These are phyloP conservation scores for Aplosporella prunicola DNA, from an alignment of 2,329 filamentous ascomycete genomes.

Conservation along the genomic window DNA sequence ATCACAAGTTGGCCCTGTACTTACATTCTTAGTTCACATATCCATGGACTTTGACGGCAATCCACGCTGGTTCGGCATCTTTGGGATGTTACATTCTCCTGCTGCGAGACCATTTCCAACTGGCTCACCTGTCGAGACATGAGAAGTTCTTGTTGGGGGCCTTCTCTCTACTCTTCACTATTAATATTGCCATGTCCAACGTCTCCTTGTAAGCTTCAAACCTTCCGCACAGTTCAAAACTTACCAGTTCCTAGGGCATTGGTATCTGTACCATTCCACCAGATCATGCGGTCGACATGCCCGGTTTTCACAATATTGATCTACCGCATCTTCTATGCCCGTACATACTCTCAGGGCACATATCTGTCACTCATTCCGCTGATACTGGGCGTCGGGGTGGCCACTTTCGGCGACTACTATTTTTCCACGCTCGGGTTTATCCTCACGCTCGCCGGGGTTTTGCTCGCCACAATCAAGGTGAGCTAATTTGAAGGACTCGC, in stretches of 20 bases:
- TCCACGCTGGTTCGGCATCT: slow-evolving; percentile 49
- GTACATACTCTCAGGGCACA: slow-evolving; percentile 46
- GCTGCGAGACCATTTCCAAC: slow-evolving; percentile 43
- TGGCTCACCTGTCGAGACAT: slow-evolving; percentile 42
- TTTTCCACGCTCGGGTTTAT: slow-evolving; percentile 45
- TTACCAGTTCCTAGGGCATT: slow-evolving; percentile 20
- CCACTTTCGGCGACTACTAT: slow-evolving; percentile 54
- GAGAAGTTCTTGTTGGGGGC: slow-evolving; percentile 48
- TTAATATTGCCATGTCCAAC: slow-evolving; percentile 57
- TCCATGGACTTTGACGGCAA: slow-evolving; percentile 51
- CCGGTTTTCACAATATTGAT: slow-evolving; percentile 55
- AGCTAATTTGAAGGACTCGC: too few relatives aligned
- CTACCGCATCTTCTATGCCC: slow-evolving; percentile 47
- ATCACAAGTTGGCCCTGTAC: too few relatives aligned
- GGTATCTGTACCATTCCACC: slow-evolving; percentile 58
- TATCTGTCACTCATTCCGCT: slow-evolving; percentile 58
- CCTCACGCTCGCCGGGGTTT: slow-evolving; percentile 29
- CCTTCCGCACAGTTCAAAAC: not conserved
- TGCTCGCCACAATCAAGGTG: slow-evolving; percentile 38
- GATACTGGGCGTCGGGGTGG: slow-evolving; percentile 49
- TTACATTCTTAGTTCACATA: slow-evolving; percentile 48
- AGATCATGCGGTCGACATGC: slow-evolving; percentile 53
- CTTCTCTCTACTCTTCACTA: slow-evolving; percentile 53
- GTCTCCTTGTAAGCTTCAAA: slow-evolving; percentile 42
- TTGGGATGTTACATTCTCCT: slow-evolving; percentile 47